A percentile compares a stretch with the other conserved stretches of the same genome.
phyloP scores from a whole-genome alignment of 2,329 filamentous ascomycete species.

The Fusarium globosum region DNA sequence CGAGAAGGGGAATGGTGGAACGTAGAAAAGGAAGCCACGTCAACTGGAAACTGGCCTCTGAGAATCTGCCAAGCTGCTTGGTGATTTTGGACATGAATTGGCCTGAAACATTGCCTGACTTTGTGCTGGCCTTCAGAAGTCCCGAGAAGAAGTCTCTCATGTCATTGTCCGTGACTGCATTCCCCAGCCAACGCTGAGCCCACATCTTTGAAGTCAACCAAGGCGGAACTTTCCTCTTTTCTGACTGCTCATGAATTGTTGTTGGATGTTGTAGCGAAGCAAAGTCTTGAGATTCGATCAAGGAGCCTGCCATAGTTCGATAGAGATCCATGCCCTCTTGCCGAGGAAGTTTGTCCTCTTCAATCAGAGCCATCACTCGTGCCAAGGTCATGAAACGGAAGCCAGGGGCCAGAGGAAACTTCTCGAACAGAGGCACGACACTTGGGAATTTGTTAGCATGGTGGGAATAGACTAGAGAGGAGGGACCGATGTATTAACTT shows the following conservation, averaged over 20 bases:
- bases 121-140: conserved; percentile 22
- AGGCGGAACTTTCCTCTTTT: not conserved
- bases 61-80: conserved; percentile 23
- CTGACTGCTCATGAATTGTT: not conserved
- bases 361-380: not conserved
- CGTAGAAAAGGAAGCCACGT: conserved; percentile 49
- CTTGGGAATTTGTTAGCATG: conserved; percentile 11
- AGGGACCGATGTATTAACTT: not conserved
- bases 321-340: not conserved
- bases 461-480: no score
- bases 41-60: conserved; percentile 21
- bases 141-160: conserved; percentile 19
- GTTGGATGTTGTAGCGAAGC: not conserved
- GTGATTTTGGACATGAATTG: conserved; percentile 36
- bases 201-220: not conserved
- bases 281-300: conserved; percentile 4
- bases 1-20: conserved; percentile 29
- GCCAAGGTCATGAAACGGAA: conserved; percentile 23
- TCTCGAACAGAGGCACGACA: conserved; percentile 12
- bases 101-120: conserved; percentile 24
- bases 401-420: not conserved
- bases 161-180: not conserved
- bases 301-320: not conserved
- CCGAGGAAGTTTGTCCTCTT: not conserved
- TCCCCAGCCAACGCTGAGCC: not conserved